A percentile compares a stretch with the other conserved stretches of the same genome.
phyloP scores from a whole-genome alignment of 192 early-diverging fungal genomes.

The Backusella psychrophila region DNA sequence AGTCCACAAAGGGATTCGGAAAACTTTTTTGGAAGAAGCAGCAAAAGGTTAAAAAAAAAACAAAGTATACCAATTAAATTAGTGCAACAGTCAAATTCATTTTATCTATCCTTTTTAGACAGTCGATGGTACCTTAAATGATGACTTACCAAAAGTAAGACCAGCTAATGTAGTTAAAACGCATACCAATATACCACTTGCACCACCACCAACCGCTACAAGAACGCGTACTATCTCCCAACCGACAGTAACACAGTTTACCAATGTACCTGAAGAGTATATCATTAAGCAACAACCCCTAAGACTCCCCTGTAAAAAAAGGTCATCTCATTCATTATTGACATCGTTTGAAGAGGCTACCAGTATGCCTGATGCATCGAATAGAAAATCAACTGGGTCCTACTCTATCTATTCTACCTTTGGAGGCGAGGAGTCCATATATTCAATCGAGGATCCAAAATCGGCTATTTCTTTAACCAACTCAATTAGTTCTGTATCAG shows the following conservation, averaged over 20 bases:
- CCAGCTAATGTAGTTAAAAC: neutral
- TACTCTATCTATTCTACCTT: conserved; percentile 24
- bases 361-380: neutral
- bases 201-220: conserved; percentile 10
- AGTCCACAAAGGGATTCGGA: conserved; percentile 9
- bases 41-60: conserved; percentile 12
- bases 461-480: neutral
- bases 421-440: conserved; percentile 6
- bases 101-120: neutral
- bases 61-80: conserved; percentile 2
- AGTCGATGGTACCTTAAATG: neutral
- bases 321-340: neutral
- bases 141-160: conserved; percentile 19
- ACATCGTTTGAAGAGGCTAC: neutral
- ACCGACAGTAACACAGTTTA: neutral
- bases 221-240: neutral
- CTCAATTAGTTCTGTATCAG: neutral
- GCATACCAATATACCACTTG: conserved; percentile 19
- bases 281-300: neutral
- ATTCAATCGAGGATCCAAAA: neutral
- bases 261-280: neutral
- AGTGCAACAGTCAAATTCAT: conserved; percentile 6
- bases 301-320: neutral
- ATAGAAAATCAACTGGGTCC: conserved; percentile 11
- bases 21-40: conserved; percentile 21